Evolutionary conservation across 257 asterid species (phyloP), one percentile per base, ranked within the genome.

Genomic region (Jasminum sambac): DNA sequence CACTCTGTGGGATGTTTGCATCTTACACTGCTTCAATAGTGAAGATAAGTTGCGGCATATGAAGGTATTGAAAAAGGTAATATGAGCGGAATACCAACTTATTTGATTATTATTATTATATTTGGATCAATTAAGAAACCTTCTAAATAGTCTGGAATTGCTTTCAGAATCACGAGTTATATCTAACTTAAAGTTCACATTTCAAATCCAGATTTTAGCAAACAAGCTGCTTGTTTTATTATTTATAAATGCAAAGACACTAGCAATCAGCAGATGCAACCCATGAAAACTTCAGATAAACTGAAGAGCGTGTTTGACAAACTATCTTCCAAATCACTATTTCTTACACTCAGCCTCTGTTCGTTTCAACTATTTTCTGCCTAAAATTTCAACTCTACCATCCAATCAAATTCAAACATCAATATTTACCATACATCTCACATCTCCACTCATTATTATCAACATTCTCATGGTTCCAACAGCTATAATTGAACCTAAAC

Each of bases 171-270:
- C 24, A 39, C 39, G 60, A 43, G 11, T 67, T 67, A 8, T 41
- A 26, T 61, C 66, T 1, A 30, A 30, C 66, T 39, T n/a, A 25
- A 43, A 66, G 19, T 63, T 36, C 58, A 8, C 17, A 14, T 36
- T 50, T 62, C 46, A 66, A 72, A 66, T 64, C 43, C 36, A 14
- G 67, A 63, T 66, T 46, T 30, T 66, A 48, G 30, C 38, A 76
- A 72, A 23, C 69, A 66, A 66, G 34, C 38, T 24, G 25, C 41
- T 8, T 21, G 23, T 64, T 70, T 63, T 6, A 12, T 34, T 21
- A 39, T 13, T 34, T 30, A 57, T 38, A 40, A 25, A 12, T 30
- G 24, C 25, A 41, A 44, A 43, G 26, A 16, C 11, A 26, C 9
- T 10, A 50, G n/a, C 59, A 50, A 12, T 3, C 0, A 2, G 16